Conservation (phyloP, 257 asterid species). For the Solanum ahanhuiri region DNA sequence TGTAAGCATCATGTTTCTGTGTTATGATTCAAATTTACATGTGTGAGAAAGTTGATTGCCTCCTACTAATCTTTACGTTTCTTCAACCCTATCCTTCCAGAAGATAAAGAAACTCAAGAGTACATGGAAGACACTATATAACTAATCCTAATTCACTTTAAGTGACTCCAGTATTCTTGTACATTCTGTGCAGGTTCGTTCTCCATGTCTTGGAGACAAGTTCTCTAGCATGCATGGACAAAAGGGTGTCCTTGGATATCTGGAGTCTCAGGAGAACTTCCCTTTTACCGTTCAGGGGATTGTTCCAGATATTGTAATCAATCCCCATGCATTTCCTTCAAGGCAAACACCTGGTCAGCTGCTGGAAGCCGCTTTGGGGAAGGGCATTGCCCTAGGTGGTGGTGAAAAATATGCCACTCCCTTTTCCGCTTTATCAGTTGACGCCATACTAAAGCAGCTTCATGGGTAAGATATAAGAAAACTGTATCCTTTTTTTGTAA, state of each 20-base stretch:
- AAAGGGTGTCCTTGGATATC: conserved; percentile 88
- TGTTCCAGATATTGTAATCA: conserved; percentile 91
- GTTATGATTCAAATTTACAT: background rate
- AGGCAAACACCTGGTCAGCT: conserved; percentile 97
- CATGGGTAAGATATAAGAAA: conserved; percentile 39
- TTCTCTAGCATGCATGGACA: conserved; percentile 99
- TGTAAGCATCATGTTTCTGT: background rate
- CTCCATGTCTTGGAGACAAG: conserved; percentile 90
- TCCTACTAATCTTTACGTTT: background rate
- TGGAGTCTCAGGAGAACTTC: conserved; percentile 87
- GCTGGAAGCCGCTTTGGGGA: conserved; percentile 81
- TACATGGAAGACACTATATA: background rate
- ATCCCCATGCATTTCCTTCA: conserved; percentile 96
- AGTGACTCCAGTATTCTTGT: background rate
- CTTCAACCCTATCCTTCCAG: background rate
- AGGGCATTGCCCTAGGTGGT: conserved; percentile 88
- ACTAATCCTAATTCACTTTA: background rate
- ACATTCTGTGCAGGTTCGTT: conserved; percentile 55
- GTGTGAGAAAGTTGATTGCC: background rate
- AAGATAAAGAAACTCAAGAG: background rate
- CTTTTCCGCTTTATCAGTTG: conserved; percentile 65
- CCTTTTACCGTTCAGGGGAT: conserved; percentile 81
- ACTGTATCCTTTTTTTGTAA: background rate
- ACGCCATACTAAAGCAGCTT: conserved; percentile 66
- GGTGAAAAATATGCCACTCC: conserved; percentile 75